Percentiles rank a stretch among this genome's conserved stretches.
Conservation (phyloP, 495 filamentous ascomycete genomes). For the Xylaria flabelliformis region DNA sequence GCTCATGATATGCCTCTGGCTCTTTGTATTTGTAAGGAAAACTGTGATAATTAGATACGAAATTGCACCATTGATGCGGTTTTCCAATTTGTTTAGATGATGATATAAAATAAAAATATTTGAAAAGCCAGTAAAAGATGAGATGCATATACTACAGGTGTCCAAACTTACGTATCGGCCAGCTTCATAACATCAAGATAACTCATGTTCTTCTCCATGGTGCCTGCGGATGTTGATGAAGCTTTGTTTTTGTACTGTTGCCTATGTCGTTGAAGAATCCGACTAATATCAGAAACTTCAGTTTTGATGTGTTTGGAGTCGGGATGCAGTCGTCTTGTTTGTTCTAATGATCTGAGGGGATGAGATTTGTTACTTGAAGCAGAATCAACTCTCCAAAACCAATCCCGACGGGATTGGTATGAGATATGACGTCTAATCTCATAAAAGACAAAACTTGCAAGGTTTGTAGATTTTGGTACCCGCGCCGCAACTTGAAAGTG, state of each 20-base stretch:
- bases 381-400: neutral
- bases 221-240: neutral
- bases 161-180: conserved; percentile 65
- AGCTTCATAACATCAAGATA: conserved; percentile 52
- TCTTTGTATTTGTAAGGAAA: conserved; percentile 71
- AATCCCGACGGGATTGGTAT: neutral
- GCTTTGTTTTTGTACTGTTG: neutral
- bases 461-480: neutral
- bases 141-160: neutral
- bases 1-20: conserved; percentile 54
- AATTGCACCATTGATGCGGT: neutral
- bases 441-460: neutral
- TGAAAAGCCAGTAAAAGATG: neutral
- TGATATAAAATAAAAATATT: conserved; percentile 1
- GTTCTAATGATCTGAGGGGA: neutral
- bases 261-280: neutral
- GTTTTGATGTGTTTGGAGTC: neutral
- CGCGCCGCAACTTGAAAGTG: neutral
- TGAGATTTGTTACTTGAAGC: neutral
- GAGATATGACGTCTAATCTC: neutral
- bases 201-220: conserved; percentile 28
- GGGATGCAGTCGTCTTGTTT: neutral
- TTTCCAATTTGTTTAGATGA: neutral
- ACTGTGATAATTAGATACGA: conserved; percentile 46
- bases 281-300: neutral